Base-by-base conservation (phyloP, 495 filamentous ascomycete species). In the Trichoderma virens region DNA sequence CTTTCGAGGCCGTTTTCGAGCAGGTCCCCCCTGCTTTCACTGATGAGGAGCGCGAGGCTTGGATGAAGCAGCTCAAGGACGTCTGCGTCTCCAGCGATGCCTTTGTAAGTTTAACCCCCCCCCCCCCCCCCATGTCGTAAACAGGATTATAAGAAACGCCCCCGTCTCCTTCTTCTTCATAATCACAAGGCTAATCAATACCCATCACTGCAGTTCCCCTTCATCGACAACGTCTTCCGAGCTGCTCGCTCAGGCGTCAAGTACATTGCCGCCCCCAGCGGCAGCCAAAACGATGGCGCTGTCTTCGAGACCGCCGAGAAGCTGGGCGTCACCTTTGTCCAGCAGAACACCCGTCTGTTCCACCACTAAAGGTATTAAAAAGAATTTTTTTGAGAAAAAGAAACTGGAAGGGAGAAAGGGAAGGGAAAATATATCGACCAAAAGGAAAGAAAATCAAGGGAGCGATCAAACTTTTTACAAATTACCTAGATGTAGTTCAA, bases 161-260 rank as follows among this genome's bases (percentile, higher is more conserved):
- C 6, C n/a, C 16, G 11, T 27, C 20, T 27, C 25, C 20, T 27
- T 54, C n/a, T 27, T 23, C 9, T 28, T 56, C 8, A 5, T 4
- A 27, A 5, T 47, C n/a, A 20, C 39, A 23, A 3, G 0, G 6
- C 47, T 56, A 27, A 1, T n/a, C 45, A 66, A 68, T 66, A 67
- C 70, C 35, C 63, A 60, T 62, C 0, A 14, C 56, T 20, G 28
- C 56, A 93, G 90, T 97, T 98, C 86, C 94, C 94, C 63, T 98
- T 98, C 81, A 89, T 90, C 68, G 94, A 98, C 82, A 98, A 98
- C 70, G 88, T 98, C 65, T 96, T 93, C 84, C 85, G 94, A 64
- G 91, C 92, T 47, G 85, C 83, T 62, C 82, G 91, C 66, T 96
- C 90, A 25, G 94, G 94, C 27, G 93, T 85, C 67, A 98, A 96